These are phyloP conservation scores for Apiospora marii DNA, from an alignment of 2,329 filamentous ascomycete genomes.

Conservation along the genomic window DNA sequence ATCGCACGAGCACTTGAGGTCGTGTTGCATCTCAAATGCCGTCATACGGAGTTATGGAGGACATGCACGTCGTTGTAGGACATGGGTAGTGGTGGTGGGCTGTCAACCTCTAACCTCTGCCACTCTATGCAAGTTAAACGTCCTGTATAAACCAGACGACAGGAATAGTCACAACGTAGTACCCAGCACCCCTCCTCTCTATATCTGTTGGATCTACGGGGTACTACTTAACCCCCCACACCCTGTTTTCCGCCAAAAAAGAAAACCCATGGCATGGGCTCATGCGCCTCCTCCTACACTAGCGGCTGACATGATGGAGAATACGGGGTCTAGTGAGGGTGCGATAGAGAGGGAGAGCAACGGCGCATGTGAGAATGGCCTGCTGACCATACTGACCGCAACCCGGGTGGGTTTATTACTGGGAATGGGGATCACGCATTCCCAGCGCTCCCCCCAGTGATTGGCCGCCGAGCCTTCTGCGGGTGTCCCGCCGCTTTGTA, in stretches of 20 bases:
- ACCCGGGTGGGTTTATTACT: not conserved
- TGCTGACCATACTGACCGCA: slow-evolving; percentile 18
- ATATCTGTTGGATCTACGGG: not conserved
- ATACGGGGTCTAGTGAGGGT: slow-evolving; percentile 18
- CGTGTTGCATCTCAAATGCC: not conserved
- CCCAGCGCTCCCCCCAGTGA: not conserved
- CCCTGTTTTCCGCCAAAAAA: slow-evolving; percentile 9
- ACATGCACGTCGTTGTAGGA: not conserved
- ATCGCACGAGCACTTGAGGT: not conserved
- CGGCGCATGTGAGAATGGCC: slow-evolving; percentile 19
- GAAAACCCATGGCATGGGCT: slow-evolving; percentile 18
- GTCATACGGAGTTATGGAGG: slow-evolving; percentile 8
- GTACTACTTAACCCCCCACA: slow-evolving; percentile 12
- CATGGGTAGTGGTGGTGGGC: not conserved
- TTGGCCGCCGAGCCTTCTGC: not conserved
- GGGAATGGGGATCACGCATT: not conserved
- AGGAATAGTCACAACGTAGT: slow-evolving; percentile 11
- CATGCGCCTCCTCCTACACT: slow-evolving; percentile 13
- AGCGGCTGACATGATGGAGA: slow-evolving; percentile 17
- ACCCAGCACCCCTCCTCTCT: slow-evolving; percentile 16
- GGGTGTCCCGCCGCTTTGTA: slow-evolving; percentile 11
- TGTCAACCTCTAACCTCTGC: slow-evolving; percentile 16
- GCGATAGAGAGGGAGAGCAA: not conserved
- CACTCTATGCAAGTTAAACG: slow-evolving; percentile 8
- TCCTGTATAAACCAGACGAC: not conserved